These are phyloP conservation scores for Pleochaeta shiraiana DNA, from an alignment of 2,329 filamentous ascomycete species.

Conservation along the genomic window DNA sequence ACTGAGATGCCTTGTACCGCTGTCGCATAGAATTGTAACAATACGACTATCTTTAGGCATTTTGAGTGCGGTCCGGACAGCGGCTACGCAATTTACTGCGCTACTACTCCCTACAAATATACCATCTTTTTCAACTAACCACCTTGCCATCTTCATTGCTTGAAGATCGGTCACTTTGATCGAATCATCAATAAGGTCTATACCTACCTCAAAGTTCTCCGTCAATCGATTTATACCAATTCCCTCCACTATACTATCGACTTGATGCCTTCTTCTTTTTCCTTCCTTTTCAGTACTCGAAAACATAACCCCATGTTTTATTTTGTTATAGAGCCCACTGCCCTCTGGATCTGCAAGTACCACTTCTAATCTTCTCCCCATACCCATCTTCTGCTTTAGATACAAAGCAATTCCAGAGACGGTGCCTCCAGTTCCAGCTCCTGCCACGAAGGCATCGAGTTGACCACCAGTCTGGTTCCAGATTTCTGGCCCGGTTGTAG, in stretches of 20 bases:
- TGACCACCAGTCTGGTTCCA: conserved; percentile 49
- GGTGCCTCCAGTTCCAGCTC: conserved; percentile 87
- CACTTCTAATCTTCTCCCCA: conserved; percentile 29
- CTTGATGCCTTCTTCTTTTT: conserved; percentile 69
- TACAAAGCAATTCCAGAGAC: conserved; percentile 70
- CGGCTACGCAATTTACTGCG: conserved; percentile 86
- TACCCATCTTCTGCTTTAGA: conserved; percentile 40
- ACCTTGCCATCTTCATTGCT: conserved; percentile 82
- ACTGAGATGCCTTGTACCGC: conserved; percentile 60
- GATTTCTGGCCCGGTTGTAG: conserved; percentile 77
- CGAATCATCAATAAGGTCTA: conserved; percentile 75
- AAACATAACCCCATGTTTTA: conserved; percentile 94
- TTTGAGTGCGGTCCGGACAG: conserved; percentile 42
- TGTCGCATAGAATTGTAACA: conserved; percentile 71
- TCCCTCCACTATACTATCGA: conserved; percentile 91
- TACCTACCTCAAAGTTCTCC: conserved; percentile 71
- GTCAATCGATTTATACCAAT: conserved; percentile 94
- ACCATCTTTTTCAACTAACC: conserved; percentile 88
- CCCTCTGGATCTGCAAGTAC: conserved; percentile 89
- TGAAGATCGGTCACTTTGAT: conserved; percentile 75
- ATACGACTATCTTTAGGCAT: conserved; percentile 40
- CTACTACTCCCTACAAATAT: conserved; percentile 89
- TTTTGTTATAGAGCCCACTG: conserved; percentile 77
- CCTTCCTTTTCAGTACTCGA: conserved; percentile 74
- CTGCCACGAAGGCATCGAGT: conserved; percentile 76